Evolutionary conservation across 2,329 filamentous ascomycete species (phyloP), one percentile per base, ranked within the genome.

Genomic region (Penicillium sp.): DNA sequence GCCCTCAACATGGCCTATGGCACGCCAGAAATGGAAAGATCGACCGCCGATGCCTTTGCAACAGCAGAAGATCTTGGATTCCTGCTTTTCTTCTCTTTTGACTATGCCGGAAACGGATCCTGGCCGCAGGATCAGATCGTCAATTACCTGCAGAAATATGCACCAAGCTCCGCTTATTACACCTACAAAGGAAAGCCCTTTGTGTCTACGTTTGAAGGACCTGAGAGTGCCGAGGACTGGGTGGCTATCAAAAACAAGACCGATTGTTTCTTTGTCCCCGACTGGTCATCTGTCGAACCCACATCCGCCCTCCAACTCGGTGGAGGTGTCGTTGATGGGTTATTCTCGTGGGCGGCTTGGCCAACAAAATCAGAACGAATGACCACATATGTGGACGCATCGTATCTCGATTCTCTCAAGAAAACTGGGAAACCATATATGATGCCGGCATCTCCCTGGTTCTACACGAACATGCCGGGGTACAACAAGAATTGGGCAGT

Each of bases 401-500:
- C 66, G 3, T 82, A 75, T 65, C 73, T 75, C 61, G 43, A 53
- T 12, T 62, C 62, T n/a, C 53, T 73, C 6, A 47, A 50, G 23
- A 22, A 48, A 31, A 55, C 62, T 1, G 65, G 66, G 5, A 80
- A 78, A 62, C 69, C 70, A 3, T 80, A 75, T 52, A 82, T 84
- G 78, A 82, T 82, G 79, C 76, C 80, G 2, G 77, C 83, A n/a
- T 80, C 79, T 0, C 82, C 82, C 0, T 84, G 81, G 82, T 82
- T 77, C 66, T 82, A 71, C 68, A 85, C 85, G 47, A 81, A 84
- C 55, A 72, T 86, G 3, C 79, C 82, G 0, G 73, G 74, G 6
- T 86, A 78, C 62, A 69, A 73, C 41, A 87, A 87, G 71, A 84
- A 85, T 65, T 88, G 85, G 84, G 73, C 86, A 6, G 88, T 82